Evolutionary conservation across 2,329 filamentous ascomycete species (phyloP), one percentile per base, ranked within the genome.

Genomic region (Colletotrichum magnum): DNA sequence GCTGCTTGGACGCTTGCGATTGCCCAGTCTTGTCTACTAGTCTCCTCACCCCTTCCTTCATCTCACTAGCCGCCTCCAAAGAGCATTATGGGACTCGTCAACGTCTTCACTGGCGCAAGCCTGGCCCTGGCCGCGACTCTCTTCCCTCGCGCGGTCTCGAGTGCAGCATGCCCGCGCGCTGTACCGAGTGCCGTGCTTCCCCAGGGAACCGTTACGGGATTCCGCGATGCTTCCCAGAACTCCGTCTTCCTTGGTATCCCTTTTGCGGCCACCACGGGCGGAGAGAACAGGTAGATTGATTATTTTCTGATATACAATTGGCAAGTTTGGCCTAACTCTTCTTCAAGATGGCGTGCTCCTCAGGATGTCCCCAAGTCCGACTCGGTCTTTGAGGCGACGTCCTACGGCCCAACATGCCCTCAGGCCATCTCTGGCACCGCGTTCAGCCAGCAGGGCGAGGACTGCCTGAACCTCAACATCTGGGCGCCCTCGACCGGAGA

Each of bases 381-480:
- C 32, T 47, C 66, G 5, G 58, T 62, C 10, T 64, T 75, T 13
- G 52, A 74, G 47, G 76, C 77, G n/a, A 75, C 70, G 0, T 62
- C 70, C 9, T 77, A 76, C 28, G 77, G 76, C 10, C 71, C 69
- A 6, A 75, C 75, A 1, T 78, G 76, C 12, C 75, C 76, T 3
- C 75, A 77, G 48, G 73, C 73, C 28, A 72, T 75, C 43, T 58
- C 72, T 3, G 63, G 70, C 47, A 47, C 21, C 18, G 10, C 57
- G 21, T 77, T 73, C 48, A 74, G 69, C 62, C 70, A 71, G 10
- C 73, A 78, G 53, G 76, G 74, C 54, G 80, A 81, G 69, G 81
- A 85, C 32, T 85, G 83, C 60, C 68, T 85, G 72, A 84, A 80
- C 71, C 73, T 85, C 21, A 81, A 81, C 72, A 75, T 81, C 61